Percentiles rank a stretch among this genome's conserved stretches.
These are phyloP conservation scores for Ceratobasidium sp. DNA, from an alignment of 1,284 basidiomycete genomes.

Conservation along the genomic window DNA sequence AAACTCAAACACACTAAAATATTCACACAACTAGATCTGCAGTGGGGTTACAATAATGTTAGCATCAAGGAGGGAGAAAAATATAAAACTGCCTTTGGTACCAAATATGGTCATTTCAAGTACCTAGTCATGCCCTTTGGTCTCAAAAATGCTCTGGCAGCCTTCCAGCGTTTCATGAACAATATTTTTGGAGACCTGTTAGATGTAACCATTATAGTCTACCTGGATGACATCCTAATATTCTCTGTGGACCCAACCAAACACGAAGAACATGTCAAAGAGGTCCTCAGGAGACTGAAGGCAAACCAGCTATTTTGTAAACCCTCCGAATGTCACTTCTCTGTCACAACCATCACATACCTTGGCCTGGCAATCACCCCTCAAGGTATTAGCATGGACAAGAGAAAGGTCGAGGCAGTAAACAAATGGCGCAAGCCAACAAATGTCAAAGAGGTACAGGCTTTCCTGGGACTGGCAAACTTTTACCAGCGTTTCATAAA, in stretches of 20 bases:
- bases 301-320: no score
- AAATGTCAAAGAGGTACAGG: slow-evolving; percentile 54
- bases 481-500: slow-evolving; percentile 46
- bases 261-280: no score
- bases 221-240: no score
- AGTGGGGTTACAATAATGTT: slow-evolving; percentile 25
- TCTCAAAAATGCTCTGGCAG: background rate
- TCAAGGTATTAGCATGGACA: background rate
- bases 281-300: no score
- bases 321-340: no score
- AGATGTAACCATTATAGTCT: no score
- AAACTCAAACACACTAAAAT: background rate
- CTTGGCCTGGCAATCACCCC: background rate
- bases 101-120: slow-evolving; percentile 29
- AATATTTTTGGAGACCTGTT: background rate
- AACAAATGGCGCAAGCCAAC: slow-evolving; percentile 59
- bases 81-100: slow-evolving; percentile 44
- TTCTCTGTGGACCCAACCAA: no score
- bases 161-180: slow-evolving; percentile 43
- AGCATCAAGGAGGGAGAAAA: slow-evolving; percentile 28
- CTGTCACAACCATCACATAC: no score
- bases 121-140: slow-evolving; percentile 39
- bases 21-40: slow-evolving; percentile 40
- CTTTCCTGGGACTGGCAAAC: slow-evolving; percentile 56
- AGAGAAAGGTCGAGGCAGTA: slow-evolving; percentile 59